These are phyloP conservation scores for Aegilops tauschii DNA, from an alignment of 176 grass and related monocot genomes.

Conservation along the genomic window DNA sequence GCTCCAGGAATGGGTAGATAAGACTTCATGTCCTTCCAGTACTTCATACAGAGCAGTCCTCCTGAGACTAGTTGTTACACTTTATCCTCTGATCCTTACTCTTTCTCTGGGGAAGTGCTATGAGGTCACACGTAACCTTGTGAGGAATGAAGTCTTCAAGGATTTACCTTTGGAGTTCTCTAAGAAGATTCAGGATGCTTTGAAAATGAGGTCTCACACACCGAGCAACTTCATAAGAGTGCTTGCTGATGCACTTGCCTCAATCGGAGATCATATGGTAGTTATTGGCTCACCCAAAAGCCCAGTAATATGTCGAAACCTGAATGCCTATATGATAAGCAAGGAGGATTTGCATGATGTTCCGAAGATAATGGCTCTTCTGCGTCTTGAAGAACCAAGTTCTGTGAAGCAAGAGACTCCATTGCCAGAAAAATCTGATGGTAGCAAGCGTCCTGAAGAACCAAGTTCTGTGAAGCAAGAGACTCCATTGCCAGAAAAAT, in stretches of 20 bases:
- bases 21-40: not conserved
- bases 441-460: not conserved
- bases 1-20: slow-evolving; percentile 29
- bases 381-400: not conserved
- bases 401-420: not conserved
- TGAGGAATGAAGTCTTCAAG: not conserved
- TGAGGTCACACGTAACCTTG: slow-evolving; percentile 28
- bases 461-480: not conserved
- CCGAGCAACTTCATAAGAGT: not conserved
- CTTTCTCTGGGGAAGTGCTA: not conserved
- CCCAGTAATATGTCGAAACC: not conserved
- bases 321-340: slow-evolving; percentile 40
- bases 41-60: slow-evolving; percentile 9
- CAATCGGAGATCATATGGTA: slow-evolving; percentile 42
- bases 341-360: slow-evolving; percentile 29
- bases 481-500: not conserved
- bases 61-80: slow-evolving; percentile 44
- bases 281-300: slow-evolving; percentile 33
- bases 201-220: not conserved
- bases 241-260: slow-evolving; percentile 57
- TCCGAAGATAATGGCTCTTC: slow-evolving; percentile 19
- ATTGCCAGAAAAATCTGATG: not conserved
- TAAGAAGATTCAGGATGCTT: slow-evolving; percentile 18
- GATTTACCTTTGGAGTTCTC: slow-evolving; percentile 48
- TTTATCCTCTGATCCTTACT: slow-evolving; percentile 41